Conservation (phyloP, 768 basidiomycete genomes). For the Lactarius indigo region DNA sequence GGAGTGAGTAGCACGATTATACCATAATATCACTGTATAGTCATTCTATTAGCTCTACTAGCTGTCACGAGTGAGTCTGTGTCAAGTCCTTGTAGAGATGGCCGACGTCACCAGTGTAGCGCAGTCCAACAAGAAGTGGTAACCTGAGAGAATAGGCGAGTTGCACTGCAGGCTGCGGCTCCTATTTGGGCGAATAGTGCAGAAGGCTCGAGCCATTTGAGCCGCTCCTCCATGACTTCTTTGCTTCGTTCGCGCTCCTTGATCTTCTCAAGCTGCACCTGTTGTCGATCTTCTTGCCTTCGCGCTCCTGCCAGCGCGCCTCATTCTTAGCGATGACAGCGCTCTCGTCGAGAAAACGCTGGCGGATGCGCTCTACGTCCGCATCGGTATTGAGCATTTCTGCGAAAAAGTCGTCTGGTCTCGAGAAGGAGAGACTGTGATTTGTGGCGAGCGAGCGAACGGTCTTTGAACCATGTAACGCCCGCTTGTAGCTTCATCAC, state of each 20-base stretch:
- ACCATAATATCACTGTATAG: too few species aligned
- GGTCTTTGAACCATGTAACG: conserved; percentile 71
- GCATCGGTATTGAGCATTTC: conserved; percentile 98
- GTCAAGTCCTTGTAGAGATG: too few species aligned
- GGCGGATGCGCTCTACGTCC: conserved; percentile 96
- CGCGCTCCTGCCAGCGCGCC: conserved; percentile 85
- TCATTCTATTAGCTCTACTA: too few species aligned
- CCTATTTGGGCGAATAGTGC: too few species aligned
- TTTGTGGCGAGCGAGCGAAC: conserved; percentile 77
- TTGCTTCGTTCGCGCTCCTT: conserved; percentile 86
- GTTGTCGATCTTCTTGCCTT: conserved; percentile 99
- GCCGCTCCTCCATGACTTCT: conserved; percentile 86
- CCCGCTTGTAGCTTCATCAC: conserved; percentile 84
- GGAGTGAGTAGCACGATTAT: too few species aligned
- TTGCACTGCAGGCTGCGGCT: too few species aligned
- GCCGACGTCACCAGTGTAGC: too few species aligned
- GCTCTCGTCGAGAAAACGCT: conserved; percentile 81
- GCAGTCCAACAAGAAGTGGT: too few species aligned
- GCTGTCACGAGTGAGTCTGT: too few species aligned
- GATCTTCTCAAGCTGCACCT: conserved; percentile 92
- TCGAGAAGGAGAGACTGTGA: conserved; percentile 79
- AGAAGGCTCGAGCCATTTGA: conserved; percentile 71
- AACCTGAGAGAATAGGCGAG: too few species aligned
- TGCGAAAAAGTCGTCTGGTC: conserved; percentile 92
- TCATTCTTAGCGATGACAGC: conserved; percentile 89